These are phyloP conservation scores for Fomitopsis serialis DNA, from an alignment of 768 basidiomycete genomes.

Conservation along the genomic window DNA sequence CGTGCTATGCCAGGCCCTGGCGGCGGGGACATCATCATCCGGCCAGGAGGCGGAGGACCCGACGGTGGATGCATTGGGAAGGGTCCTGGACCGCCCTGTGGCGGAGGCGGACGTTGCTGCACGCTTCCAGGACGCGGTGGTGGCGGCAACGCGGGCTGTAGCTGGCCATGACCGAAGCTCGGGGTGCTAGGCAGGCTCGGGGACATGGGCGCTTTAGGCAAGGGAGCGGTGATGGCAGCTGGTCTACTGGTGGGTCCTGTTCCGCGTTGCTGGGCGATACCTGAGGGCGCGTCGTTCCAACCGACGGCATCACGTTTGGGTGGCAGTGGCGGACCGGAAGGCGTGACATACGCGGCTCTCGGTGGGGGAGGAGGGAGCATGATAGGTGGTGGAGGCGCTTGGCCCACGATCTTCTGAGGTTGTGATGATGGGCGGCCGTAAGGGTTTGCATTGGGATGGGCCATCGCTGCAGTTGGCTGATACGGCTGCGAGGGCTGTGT, in stretches of 20 bases:
- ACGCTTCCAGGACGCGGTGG: conserved; percentile 68
- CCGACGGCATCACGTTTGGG: conserved; percentile 61
- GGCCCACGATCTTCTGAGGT: conserved; percentile 14
- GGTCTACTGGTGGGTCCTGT: conserved; percentile 54
- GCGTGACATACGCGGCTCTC: conserved; percentile 38
- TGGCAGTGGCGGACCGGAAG: conserved; percentile 42
- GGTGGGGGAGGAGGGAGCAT: conserved; percentile 18
- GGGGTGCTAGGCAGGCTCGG: conserved; percentile 14
- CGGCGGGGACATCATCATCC: conserved; percentile 41
- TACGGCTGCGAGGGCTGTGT: conserved; percentile 12
- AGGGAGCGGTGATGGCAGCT: conserved; percentile 79
- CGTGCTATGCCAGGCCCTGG: conserved; percentile 27
- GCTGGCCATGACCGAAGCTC: conserved; percentile 14
- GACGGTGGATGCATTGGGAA: conserved; percentile 28
- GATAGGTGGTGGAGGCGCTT: not conserved
- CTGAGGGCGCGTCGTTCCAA: conserved; percentile 86
- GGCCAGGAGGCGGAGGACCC: conserved; percentile 34
- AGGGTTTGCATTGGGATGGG: conserved; percentile 23
- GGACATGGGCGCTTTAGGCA: conserved; percentile 55
- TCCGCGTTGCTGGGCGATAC: conserved; percentile 41
- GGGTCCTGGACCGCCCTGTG: conserved; percentile 20
- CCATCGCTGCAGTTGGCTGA: conserved; percentile 9
- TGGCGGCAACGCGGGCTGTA: conserved; percentile 26
- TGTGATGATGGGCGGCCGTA: conserved; percentile 31
- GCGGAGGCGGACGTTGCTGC: conserved; percentile 38